phyloP scores from a whole-genome alignment of 176 grass and related monocot genomes.

The Bonia amplexicaulis region DNA sequence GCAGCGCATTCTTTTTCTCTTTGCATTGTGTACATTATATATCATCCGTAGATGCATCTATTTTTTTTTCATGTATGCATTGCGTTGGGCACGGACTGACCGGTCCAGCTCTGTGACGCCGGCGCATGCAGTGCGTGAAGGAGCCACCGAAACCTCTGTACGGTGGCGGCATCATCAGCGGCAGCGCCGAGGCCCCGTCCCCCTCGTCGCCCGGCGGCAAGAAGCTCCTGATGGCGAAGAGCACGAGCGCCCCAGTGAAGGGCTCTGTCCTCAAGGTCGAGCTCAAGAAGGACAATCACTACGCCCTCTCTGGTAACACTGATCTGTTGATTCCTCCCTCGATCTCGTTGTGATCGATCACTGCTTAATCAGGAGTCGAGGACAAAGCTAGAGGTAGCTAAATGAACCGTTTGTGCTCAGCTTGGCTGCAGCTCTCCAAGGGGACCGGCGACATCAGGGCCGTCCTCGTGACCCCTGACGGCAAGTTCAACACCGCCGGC shows the following conservation, averaged over 20 bases:
- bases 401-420: constrained; percentile 18
- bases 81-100: background rate
- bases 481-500: constrained; percentile 36
- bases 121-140: constrained; percentile 45
- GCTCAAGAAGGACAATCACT: constrained; percentile 42
- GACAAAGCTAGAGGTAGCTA: background rate
- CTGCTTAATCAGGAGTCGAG: background rate
- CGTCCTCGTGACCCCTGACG: constrained; percentile 39
- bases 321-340: background rate
- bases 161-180: constrained; percentile 55
- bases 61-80: background rate
- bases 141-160: constrained; percentile 53
- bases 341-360: background rate
- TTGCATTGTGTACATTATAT: background rate
- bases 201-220: constrained; percentile 13
- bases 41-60: background rate
- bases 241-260: constrained; percentile 23
- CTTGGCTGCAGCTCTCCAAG: constrained; percentile 54
- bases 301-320: constrained; percentile 54
- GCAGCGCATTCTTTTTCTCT: background rate
- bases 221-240: constrained; percentile 13
- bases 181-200: background rate
- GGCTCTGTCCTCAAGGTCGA: constrained; percentile 52
- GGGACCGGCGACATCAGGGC: constrained; percentile 38
- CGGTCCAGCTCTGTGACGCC: background rate